A percentile compares a stretch with the other conserved stretches of the same genome.
Evolutionary conservation across 2,329 filamentous ascomycete species (phyloP).

Genomic region (Pseudodiploospora longispora): DNA sequence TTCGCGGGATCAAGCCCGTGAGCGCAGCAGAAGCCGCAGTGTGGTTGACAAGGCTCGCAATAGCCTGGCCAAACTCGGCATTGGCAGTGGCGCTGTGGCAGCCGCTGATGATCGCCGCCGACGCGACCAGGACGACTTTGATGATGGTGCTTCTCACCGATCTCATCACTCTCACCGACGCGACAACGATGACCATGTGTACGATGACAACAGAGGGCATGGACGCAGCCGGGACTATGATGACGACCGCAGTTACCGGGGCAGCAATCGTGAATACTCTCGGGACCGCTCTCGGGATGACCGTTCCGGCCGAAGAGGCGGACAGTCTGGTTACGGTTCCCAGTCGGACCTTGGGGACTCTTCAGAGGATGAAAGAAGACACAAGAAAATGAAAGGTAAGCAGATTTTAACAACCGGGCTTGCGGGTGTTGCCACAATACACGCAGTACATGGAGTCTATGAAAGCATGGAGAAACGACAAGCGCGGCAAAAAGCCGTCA

Average conservation of each 20-base stretch:
- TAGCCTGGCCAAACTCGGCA: conserved; percentile 52
- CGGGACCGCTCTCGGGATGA: conserved; percentile 10
- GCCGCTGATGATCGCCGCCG: conserved; percentile 29
- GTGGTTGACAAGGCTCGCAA: conserved; percentile 56
- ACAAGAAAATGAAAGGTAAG: conserved; percentile 54
- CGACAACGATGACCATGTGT: conserved; percentile 27
- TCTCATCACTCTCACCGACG: conserved; percentile 27
- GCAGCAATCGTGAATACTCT: conserved; percentile 30
- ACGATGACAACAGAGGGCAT: conserved; percentile 38
- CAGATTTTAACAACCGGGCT: conserved; percentile 49
- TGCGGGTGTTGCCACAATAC: conserved; percentile 51
- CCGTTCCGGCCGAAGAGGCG: conserved; percentile 24
- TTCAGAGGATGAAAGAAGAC: conserved; percentile 45
- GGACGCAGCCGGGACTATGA: conserved; percentile 32
- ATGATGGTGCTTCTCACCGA: conserved; percentile 33
- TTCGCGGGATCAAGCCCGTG: conserved; percentile 36
- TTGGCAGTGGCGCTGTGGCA: conserved; percentile 39
- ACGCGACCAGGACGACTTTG: conserved; percentile 38
- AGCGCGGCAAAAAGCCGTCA: conserved; percentile 44
- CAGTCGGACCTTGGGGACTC: conserved; percentile 51
- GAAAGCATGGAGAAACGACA: conserved; percentile 50
- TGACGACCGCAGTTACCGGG: conserved; percentile 35
- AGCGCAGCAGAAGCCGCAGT: conserved; percentile 52
- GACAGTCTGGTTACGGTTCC: conserved; percentile 40
- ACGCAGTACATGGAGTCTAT: conserved; percentile 52